Evolutionary conservation across 2,329 filamentous ascomycete genomes (phyloP).

Genomic region (Huntiella bhutanensis): DNA sequence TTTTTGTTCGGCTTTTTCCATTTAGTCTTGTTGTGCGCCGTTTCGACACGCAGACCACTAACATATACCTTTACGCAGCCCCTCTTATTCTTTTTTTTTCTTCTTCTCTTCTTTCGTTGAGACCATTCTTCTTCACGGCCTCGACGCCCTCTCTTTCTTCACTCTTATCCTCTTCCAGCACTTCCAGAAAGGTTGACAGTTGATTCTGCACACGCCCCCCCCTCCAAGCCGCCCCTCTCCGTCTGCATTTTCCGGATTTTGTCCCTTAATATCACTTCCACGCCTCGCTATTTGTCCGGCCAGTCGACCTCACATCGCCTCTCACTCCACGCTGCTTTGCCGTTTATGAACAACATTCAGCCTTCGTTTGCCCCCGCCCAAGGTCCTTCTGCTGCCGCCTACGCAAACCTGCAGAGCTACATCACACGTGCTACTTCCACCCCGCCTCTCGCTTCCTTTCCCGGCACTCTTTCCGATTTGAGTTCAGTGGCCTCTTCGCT

Average conservation of each 20-base stretch:
- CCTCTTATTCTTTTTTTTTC: not conserved
- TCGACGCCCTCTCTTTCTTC: not conserved
- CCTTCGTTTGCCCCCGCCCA: slow-evolving; percentile 47
- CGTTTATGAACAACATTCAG: slow-evolving; percentile 51
- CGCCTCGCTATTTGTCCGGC: not conserved
- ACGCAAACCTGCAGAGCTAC: slow-evolving; percentile 51
- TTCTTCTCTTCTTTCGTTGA: slow-evolving; percentile 1
- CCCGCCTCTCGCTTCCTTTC: slow-evolving; percentile 31
- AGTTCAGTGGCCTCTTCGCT: slow-evolving; percentile 32
- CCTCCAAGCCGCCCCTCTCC: not conserved
- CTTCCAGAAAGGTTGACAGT: too few species aligned
- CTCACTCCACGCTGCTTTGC: slow-evolving; percentile 18
- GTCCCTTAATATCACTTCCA: too few species aligned
- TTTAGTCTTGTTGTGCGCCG: too few species aligned
- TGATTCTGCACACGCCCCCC: not conserved
- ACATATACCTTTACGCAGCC: not conserved
- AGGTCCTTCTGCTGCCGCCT: slow-evolving; percentile 49
- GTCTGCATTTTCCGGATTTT: not conserved
- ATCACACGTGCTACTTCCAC: slow-evolving; percentile 60
- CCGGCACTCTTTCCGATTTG: slow-evolving; percentile 34
- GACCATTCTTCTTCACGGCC: too few species aligned
- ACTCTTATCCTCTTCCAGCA: not conserved
- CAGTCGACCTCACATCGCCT: not conserved
- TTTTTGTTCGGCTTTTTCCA: not conserved
- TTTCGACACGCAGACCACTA: not conserved